These are phyloP conservation scores for Sideroxylon spinosum DNA, from an alignment of 179 eudicot species.

Conservation along the genomic window DNA sequence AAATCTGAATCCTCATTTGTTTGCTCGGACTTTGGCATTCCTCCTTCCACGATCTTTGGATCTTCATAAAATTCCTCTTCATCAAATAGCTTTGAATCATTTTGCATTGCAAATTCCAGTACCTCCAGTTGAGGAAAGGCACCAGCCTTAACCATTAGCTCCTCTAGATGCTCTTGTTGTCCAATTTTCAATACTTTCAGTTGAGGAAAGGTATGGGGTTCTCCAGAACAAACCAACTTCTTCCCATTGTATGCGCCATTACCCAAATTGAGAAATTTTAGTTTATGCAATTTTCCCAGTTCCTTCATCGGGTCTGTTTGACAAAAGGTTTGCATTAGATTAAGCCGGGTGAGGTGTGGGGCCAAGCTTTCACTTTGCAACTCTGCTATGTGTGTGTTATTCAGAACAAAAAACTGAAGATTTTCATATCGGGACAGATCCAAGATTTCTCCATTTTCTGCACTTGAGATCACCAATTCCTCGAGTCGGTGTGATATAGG, in stretches of 20 bases:
- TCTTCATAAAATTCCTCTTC: no score
- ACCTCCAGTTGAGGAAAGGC: neutral
- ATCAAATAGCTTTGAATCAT: no score
- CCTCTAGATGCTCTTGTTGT: no score
- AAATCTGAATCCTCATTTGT: no score
- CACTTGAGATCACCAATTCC: neutral
- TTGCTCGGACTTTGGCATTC: no score
- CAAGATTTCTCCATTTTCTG: neutral
- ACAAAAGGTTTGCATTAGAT: neutral
- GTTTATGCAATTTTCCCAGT: neutral
- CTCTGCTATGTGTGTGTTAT: no score
- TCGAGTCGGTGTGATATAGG: neutral
- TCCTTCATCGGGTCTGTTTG: neutral
- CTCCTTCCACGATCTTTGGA: no score
- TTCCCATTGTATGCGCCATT: neutral
- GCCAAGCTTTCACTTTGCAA: neutral
- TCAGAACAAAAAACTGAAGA: no score
- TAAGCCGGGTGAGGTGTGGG: constrained; percentile 15
- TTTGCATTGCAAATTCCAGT: no score
- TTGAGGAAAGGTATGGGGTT: neutral
- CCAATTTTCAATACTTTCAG: neutral
- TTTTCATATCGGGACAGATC: neutral
- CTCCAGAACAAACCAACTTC: constrained; percentile 5
- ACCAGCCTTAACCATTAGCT: neutral
- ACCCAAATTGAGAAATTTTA: constrained; percentile 7